Evolutionary conservation across 306 rosid species (phyloP), one percentile per base, ranked within the genome.

Genomic region (Bauhinia variegata): DNA sequence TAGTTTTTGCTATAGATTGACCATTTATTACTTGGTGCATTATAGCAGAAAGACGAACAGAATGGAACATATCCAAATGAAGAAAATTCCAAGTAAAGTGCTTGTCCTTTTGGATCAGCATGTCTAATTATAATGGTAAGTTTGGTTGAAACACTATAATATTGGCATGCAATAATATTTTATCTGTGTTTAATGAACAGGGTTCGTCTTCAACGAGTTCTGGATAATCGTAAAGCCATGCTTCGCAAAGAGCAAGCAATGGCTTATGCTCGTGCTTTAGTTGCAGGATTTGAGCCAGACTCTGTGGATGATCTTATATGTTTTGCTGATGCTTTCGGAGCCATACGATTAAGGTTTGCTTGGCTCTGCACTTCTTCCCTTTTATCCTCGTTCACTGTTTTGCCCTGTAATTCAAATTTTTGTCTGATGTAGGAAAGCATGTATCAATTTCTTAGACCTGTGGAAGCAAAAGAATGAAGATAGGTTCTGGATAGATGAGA

Each of bases 231-330:
- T 37, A 95, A 68, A 82, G 91, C 93, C 8, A 89, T 90, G 65
- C 90, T 95, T 18, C 85, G 78, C 79, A 95, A 88, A 84, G 99
- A 95, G 81, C 99, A 95, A 74, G 99, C 97, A 1, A 95, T 95
- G 99, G 99, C 99, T 50, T 95, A 90, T 78, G 99, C 99, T 14
- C 97, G 99, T 42, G 92, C 99, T 61, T 80, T 90, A 72, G 99
- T 86, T 54, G 86, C 95, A 4, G 97, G 99, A 81, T 95, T 72
- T 73, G 86, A 88, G 52, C 78, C 84, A 31, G 92, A 90, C 71
- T 76, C 85, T 65, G 42, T 95, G 16, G 96, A 88, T 46, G 95
- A 95, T 77, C 99, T 95, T 60, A 77, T 95, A 65, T 82, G 59
- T 65, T 95, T 95, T 63, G 82, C 96, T 30, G 97, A 95, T 78